phyloP scores from a whole-genome alignment of 1,139 yeast genomes.

The Zygosaccharomyces pseudobailii region DNA sequence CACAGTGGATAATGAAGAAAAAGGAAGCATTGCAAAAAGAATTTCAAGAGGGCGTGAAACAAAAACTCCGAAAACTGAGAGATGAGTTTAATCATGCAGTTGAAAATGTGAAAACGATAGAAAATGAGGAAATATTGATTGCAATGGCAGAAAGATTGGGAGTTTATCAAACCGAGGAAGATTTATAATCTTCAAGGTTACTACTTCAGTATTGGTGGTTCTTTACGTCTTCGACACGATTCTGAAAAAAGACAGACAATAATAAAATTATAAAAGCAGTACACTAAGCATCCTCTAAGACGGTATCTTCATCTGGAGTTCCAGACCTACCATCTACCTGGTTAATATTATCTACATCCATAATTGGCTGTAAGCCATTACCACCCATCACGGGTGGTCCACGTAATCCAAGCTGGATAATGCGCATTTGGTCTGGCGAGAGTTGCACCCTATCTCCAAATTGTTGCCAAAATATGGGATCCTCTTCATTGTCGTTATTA shows the following conservation, averaged over 20 bases:
- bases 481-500: conserved; percentile 12
- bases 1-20: conserved; percentile 54
- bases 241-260: background rate
- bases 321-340: conserved; percentile 24
- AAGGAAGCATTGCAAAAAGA: conserved; percentile 43
- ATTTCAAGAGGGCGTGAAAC: conserved; percentile 41
- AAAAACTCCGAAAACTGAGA: conserved; percentile 39
- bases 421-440: conserved; percentile 26
- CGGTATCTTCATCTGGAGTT: conserved; percentile 29
- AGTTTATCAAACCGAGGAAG: background rate
- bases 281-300: conserved; percentile 17
- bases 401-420: conserved; percentile 25
- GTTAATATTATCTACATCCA: conserved; percentile 10
- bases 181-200: background rate
- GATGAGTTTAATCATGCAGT: conserved; percentile 15
- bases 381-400: conserved; percentile 15
- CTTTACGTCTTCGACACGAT: background rate
- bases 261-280: background rate
- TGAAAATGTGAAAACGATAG: conserved; percentile 11
- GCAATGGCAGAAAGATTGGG: conserved; percentile 17
- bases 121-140: conserved; percentile 19
- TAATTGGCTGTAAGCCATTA: conserved; percentile 11
- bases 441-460: conserved; percentile 22
- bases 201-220: background rate
- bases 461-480: conserved; percentile 19